A percentile compares a stretch with the other conserved stretches of the same genome.
Conservation (phyloP, 2,329 filamentous ascomycete species). For the Diaporthe caulivora region DNA sequence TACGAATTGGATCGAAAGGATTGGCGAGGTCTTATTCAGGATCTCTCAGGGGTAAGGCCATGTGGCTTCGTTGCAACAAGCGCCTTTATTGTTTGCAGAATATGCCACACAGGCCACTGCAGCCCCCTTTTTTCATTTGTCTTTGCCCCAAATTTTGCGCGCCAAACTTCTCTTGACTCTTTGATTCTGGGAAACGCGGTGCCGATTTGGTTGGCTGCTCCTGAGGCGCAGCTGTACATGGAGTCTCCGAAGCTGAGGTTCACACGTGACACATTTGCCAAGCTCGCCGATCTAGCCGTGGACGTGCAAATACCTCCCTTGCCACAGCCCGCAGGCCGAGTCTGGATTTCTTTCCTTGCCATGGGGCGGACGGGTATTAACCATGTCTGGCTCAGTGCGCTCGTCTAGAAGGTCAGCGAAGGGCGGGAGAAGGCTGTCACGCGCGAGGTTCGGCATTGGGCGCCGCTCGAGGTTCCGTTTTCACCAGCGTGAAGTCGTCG, state of each 20-base stretch:
- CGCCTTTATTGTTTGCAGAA: constrained; percentile 12
- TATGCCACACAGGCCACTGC: neutral
- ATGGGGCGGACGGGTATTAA: neutral
- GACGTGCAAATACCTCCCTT: neutral
- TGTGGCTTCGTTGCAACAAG: constrained; percentile 12
- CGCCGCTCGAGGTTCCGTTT: neutral
- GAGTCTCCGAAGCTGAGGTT: neutral
- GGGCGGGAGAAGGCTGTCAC: neutral
- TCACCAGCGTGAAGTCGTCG: neutral
- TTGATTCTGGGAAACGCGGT: neutral
- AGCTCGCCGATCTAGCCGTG: neutral
- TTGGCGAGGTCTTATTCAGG: neutral
- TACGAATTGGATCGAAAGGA: neutral
- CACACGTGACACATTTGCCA: too few relatives aligned
- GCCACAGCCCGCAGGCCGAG: neutral
- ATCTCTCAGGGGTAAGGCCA: neutral
- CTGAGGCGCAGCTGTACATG: neutral
- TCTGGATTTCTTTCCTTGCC: neutral
- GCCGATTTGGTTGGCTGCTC: neutral
- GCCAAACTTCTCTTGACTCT: neutral
- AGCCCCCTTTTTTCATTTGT: neutral
- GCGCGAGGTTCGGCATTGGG: neutral
- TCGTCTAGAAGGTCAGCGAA: neutral
- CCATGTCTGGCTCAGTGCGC: neutral
- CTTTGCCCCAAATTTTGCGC: neutral